phyloP scores from a whole-genome alignment of 371 early-diverging fungal genomes.

The Actinomortierella ambigua region DNA sequence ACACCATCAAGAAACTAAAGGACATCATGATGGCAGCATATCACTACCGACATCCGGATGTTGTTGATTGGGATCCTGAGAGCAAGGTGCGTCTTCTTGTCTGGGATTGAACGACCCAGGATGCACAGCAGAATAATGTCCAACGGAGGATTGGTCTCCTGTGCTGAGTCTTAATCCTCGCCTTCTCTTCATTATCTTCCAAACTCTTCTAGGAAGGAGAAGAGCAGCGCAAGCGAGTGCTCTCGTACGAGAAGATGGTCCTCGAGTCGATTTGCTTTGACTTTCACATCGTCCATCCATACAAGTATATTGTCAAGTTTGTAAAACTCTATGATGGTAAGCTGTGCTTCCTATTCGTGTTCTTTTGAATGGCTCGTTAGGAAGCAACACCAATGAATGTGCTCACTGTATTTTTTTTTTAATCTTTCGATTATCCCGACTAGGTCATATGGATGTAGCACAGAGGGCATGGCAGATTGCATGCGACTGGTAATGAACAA shows the following conservation, averaged over 20 bases:
- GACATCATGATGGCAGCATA: slow-evolving; percentile 74
- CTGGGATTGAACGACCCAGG: not conserved
- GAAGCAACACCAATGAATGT: not conserved
- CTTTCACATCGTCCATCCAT: slow-evolving; percentile 66
- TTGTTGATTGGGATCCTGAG: slow-evolving; percentile 63
- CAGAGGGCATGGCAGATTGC: slow-evolving; percentile 57
- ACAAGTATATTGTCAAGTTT: slow-evolving; percentile 66
- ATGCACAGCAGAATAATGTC: not conserved
- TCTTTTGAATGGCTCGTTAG: too few species aligned
- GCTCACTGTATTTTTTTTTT: not conserved
- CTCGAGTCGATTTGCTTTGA: slow-evolving; percentile 69
- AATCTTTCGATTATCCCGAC: not conserved
- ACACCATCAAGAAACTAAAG: slow-evolving; percentile 75
- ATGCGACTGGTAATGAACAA: slow-evolving; percentile 59
- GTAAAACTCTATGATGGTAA: slow-evolving; percentile 62
- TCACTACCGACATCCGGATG: slow-evolving; percentile 58
- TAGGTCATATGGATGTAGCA: slow-evolving; percentile 44
- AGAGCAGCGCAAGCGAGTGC: slow-evolving; percentile 59
- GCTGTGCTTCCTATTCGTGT: too few species aligned
- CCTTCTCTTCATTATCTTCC: not conserved
- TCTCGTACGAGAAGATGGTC: slow-evolving; percentile 62
- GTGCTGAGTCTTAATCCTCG: not conserved
- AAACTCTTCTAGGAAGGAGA: slow-evolving; percentile 46
- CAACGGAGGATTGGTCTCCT: not conserved
- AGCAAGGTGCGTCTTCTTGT: too few species aligned